These are phyloP conservation scores for Xylaria venustula DNA, from an alignment of 495 filamentous ascomycete species.

Conservation along the genomic window DNA sequence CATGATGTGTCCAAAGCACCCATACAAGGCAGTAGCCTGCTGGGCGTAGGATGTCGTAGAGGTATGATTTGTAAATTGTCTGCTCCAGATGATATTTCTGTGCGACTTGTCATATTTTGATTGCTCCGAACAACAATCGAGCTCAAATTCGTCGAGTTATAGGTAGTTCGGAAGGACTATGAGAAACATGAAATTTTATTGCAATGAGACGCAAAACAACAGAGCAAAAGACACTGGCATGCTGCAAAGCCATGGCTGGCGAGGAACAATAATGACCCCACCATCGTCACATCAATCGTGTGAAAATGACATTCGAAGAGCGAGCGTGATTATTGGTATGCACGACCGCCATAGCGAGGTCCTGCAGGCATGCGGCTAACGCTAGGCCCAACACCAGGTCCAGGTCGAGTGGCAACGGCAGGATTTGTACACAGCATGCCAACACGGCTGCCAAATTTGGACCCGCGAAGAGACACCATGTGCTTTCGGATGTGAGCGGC, in stretches of 20 bases:
- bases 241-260: conserved; percentile 3
- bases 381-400: conserved; percentile 67
- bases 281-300: conserved; percentile 20
- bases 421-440: conserved; percentile 99
- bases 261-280: conserved; percentile 17
- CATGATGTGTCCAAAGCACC: conserved; percentile 61
- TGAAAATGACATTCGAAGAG: conserved; percentile 11
- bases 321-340: conserved; percentile 46
- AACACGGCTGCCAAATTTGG: conserved; percentile 96
- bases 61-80: conserved; percentile 53
- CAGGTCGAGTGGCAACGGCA: conserved; percentile 77
- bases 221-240: conserved; percentile 16
- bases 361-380: conserved; percentile 57
- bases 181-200: conserved; percentile 31
- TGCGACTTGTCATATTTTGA: conserved; percentile 33
- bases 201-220: conserved; percentile 25
- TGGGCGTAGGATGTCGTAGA: conserved; percentile 55
- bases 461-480: conserved; percentile 97
- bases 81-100: conserved; percentile 54
- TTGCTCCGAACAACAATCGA: conserved; percentile 28
- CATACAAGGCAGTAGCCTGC: conserved; percentile 49
- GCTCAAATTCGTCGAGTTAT: conserved; percentile 28
- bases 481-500: conserved; percentile 95
- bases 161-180: conserved; percentile 30
- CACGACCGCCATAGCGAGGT: conserved; percentile 46